phyloP scores from a whole-genome alignment of 73 alveolate genomes.

The Blepharisma stoltei region DNA sequence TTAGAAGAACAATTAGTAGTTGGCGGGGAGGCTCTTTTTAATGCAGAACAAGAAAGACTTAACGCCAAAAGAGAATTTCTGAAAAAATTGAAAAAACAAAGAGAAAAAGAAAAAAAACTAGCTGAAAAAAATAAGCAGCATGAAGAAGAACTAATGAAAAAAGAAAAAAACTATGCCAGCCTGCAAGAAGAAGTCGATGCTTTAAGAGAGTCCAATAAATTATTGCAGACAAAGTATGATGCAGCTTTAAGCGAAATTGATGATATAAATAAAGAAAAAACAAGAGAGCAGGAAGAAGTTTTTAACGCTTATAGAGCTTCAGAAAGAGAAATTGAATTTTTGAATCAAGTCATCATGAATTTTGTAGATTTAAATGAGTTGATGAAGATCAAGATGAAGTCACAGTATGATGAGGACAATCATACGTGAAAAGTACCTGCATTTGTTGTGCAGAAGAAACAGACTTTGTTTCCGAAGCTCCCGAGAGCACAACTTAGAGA shows the following conservation, averaged over 20 bases:
- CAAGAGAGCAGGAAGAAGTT: slow-evolving; percentile 55
- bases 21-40: slow-evolving; percentile 46
- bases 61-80: slow-evolving; percentile 52
- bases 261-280: slow-evolving; percentile 60
- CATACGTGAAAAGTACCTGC: slow-evolving; percentile 33
- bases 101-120: slow-evolving; percentile 52
- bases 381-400: slow-evolving; percentile 27
- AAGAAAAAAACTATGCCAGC: slow-evolving; percentile 50
- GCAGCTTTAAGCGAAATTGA: slow-evolving; percentile 46
- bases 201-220: slow-evolving; percentile 42
- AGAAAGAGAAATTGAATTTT: slow-evolving; percentile 60
- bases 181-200: slow-evolving; percentile 64
- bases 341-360: slow-evolving; percentile 41
- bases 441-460: slow-evolving; percentile 22
- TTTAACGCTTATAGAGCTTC: slow-evolving; percentile 56
- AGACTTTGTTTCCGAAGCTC: slow-evolving; percentile 27
- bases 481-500: slow-evolving; percentile 14
- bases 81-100: slow-evolving; percentile 65
- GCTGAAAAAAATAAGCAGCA: slow-evolving; percentile 49
- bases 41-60: slow-evolving; percentile 46
- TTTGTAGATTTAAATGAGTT: slow-evolving; percentile 31
- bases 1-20: slow-evolving; percentile 51
- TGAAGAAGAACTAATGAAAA: slow-evolving; percentile 52
- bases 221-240: slow-evolving; percentile 20
- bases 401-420: slow-evolving; percentile 9